phyloP scores from a whole-genome alignment of 1,139 yeast genomes.

The Debaryomyces sp. region DNA sequence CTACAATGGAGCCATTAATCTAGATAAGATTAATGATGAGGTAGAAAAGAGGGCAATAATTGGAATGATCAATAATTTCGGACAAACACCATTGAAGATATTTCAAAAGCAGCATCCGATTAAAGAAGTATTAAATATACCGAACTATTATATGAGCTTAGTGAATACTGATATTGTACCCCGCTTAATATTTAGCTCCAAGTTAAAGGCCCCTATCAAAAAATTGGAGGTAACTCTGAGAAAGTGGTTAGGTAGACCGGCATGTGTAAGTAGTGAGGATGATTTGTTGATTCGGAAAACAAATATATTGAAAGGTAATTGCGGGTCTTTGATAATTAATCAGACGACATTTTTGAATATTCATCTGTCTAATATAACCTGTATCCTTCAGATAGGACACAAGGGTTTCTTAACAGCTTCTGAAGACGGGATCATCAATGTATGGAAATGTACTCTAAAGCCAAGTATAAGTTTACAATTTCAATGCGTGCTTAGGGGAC shows the following conservation, averaged over 20 bases:
- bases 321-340: slow-evolving; percentile 47
- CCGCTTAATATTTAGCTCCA: slow-evolving; percentile 38
- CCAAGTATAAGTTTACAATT: slow-evolving; percentile 39
- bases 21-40: slow-evolving; percentile 72
- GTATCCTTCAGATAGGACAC: slow-evolving; percentile 39
- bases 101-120: slow-evolving; percentile 66
- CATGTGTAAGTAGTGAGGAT: slow-evolving; percentile 40
- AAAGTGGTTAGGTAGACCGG: slow-evolving; percentile 52
- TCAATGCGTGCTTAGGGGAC: slow-evolving; percentile 56
- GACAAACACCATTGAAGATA: slow-evolving; percentile 80
- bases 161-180: slow-evolving; percentile 27
- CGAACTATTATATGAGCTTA: slow-evolving; percentile 35
- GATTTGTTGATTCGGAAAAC: slow-evolving; percentile 43
- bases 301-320: slow-evolving; percentile 22
- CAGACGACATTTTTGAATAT: slow-evolving; percentile 44
- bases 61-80: slow-evolving; percentile 86
- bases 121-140: slow-evolving; percentile 41
- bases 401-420: slow-evolving; percentile 54
- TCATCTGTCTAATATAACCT: slow-evolving; percentile 38
- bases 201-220: slow-evolving; percentile 35
- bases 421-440: slow-evolving; percentile 55
- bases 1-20: slow-evolving; percentile 78
- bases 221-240: slow-evolving; percentile 42
- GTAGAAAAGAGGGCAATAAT: slow-evolving; percentile 73
- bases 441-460: slow-evolving; percentile 49